Evolutionary conservation across 2,329 filamentous ascomycete genomes (phyloP), one percentile per base, ranked within the genome.

Genomic region (Aspergillus fumigatus): DNA sequence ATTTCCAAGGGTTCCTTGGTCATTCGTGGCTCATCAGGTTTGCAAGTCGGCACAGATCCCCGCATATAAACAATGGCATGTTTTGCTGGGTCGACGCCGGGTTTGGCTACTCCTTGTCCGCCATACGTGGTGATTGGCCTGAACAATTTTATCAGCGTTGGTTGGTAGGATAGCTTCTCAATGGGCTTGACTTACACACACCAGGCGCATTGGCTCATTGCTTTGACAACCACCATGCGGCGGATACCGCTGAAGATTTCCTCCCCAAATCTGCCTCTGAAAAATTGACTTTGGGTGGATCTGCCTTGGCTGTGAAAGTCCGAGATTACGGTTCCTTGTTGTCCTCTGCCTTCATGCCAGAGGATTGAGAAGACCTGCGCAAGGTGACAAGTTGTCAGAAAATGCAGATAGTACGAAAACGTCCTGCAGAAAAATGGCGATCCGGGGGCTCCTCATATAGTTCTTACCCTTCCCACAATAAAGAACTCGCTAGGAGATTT

Each of bases 61-160:
- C 54, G 49, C 62, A 69, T 71, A 52, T 77, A 71, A 3, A 78
- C 67, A 3, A 76, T 61, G 0, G 76, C 65, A 59, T 79, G 77
- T 10, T 73, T 71, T 2, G 54, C 52, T 4, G 68, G 53, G 26
- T 71, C 62, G 3, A 78, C 69, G 0, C 73, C 73, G 1, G 17
- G 51, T 52, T 79, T 79, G 1, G 62, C 58, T 1, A 74, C 64
- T 0, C 73, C 77, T 23, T 70, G 64, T 1, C 64, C 60, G 4
- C 66, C 54, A 51, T 80, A 79, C 0, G 77, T 79, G 4, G 62
- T 67, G 9, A 80, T 73, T 0, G 72, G 68, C 14, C 77, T 79
- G 21, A 32, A 11, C 6, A 47, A 3, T 3, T 7, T 19, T 29
- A 23, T 51, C 14, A 55, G 26, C n/a, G 17, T 25, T 17, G 21